Base-by-base conservation (phyloP, 148 eudicot genomes). In the Nyssa sinensis region DNA sequence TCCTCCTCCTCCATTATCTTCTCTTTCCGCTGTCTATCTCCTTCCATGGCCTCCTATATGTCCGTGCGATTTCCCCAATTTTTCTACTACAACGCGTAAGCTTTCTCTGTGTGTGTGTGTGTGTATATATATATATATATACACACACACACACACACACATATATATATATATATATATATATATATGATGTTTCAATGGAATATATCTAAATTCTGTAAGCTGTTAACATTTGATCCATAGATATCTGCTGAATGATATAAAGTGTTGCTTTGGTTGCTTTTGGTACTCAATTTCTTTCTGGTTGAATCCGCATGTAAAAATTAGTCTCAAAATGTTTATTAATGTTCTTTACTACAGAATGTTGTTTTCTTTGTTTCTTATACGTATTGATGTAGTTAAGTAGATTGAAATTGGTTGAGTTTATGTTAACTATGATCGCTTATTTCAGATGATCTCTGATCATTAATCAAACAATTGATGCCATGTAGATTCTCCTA, bases 21-120 rank as follows among this genome's bases (percentile, higher is more conserved):
- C 72, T 62, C 77, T 66, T 74, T 73, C 61, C 34, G 4, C 33
- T 47, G 31, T 75, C 39, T 62, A 31, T 33, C 64, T 37, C 21
- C 39, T 30, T 30, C 63, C 67, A 84, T 84, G 86, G 86, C 84
- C n/a, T 80, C 81, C 58, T 9, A 17, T 31, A 59, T 72, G 51
- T 67, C 77, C 62, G 72, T 78, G 30, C 74, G 29, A 44, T 28
- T 62, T 19, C 31, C 70, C 34, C 33, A 12, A 6, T 76, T 70
- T 62, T 37, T 13, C 33, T 27, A 53, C 62, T 55, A 49, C 68
- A 2, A 49, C 68, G 5, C 29, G 86, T 83, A 80, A 83, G 77
- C 64, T 44, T 51, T 21, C 30, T 53, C 63, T 58, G 62, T 27
- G 63, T 60, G 7, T 37, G 17, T 14, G 0, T 62, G 12, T 61